Evolutionary conservation across 495 filamentous ascomycete genomes (phyloP), one percentile per base, ranked within the genome.

Genomic region (Podospora australis): DNA sequence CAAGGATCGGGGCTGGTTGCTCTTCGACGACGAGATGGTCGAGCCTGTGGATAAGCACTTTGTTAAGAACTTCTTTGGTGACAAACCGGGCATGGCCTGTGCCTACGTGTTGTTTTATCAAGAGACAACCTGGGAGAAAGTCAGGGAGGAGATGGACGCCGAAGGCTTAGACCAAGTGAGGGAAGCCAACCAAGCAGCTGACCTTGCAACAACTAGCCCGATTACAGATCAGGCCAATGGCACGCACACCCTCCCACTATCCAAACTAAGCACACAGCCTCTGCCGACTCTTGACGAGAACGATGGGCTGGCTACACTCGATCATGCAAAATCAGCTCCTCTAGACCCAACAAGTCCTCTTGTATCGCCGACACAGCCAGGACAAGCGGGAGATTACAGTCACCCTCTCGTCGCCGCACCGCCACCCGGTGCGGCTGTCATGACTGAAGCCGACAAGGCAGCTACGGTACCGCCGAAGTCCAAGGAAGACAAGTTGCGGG

Each of bases 91-190:
- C 1, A 77, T 90, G 63, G 94, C 92, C 16, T 96, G 90, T 66
- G 92, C 92, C 17, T 98, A 98, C 58, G 90, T 98, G 16, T 72
- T 98, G 1, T 97, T 98, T 67, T 98, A 98, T 60, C 92, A 96
- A 61, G 91, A 98, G 64, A 96, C 90, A 2, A 95, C 90, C 2
- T 71, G 89, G 16, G 92, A 97, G 63, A 89, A 87, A 41, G 81
- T 97, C 39, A 75, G 84, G 53, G 83, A 73, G 46, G 79, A 83
- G 55, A 83, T 96, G 65, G 88, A 95, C 52, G 83, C 83, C 20
- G 90, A 96, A 62, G 83, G 84, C 20, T 65, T 81, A 39, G 80
- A 86, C 21, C 71, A 84, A 46, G 78, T 82, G 35, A 74, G 78
- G 44, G 58, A 76, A 28, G 76, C 74, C 48, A 74, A 66, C 23